Percentiles rank a stretch among this genome's conserved stretches.
phyloP scores from a whole-genome alignment of 306 rosid species.

The Glycine tomentella region DNA sequence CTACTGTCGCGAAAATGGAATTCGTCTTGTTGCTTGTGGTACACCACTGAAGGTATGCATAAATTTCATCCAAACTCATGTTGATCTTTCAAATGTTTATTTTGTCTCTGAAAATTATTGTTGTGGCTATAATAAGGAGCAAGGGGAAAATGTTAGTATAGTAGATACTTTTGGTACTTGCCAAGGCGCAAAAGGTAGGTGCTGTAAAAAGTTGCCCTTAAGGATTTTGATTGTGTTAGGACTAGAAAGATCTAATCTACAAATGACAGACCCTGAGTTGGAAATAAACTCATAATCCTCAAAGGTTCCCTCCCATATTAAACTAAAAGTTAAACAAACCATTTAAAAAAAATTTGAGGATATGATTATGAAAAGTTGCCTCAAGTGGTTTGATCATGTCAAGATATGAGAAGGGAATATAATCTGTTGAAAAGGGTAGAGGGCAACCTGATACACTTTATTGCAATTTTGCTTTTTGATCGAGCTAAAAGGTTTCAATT shows the following conservation, averaged over 20 bases:
- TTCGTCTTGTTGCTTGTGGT: slow-evolving; percentile 83
- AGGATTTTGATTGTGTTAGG: slow-evolving; percentile 26
- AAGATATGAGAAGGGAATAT: slow-evolving; percentile 31
- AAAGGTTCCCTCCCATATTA: background rate
- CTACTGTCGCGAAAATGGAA: slow-evolving; percentile 79
- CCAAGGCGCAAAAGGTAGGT: slow-evolving; percentile 7
- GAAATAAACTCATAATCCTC: slow-evolving; percentile 4
- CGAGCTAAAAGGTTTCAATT: background rate
- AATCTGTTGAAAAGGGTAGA: slow-evolving; percentile 6
- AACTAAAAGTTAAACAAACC: background rate
- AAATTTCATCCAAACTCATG: slow-evolving; percentile 22
- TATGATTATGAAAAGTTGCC: slow-evolving; percentile 10
- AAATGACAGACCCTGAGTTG: background rate
- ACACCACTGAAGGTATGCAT: slow-evolving; percentile 73
- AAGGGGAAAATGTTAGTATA: background rate
- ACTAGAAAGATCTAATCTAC: background rate
- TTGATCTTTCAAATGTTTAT: background rate
- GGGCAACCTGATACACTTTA: background rate
- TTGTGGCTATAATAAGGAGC: slow-evolving; percentile 16
- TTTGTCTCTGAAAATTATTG: slow-evolving; percentile 15
- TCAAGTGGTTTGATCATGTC: slow-evolving; percentile 8
- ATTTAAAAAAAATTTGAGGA: background rate
- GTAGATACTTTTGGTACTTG: slow-evolving; percentile 16
- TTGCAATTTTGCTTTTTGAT: slow-evolving; percentile 18
- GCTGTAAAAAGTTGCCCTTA: slow-evolving; percentile 12